Evolutionary conservation across 208 protist genomes (phyloP).

Genomic region (Sergeia podlipaevii): DNA sequence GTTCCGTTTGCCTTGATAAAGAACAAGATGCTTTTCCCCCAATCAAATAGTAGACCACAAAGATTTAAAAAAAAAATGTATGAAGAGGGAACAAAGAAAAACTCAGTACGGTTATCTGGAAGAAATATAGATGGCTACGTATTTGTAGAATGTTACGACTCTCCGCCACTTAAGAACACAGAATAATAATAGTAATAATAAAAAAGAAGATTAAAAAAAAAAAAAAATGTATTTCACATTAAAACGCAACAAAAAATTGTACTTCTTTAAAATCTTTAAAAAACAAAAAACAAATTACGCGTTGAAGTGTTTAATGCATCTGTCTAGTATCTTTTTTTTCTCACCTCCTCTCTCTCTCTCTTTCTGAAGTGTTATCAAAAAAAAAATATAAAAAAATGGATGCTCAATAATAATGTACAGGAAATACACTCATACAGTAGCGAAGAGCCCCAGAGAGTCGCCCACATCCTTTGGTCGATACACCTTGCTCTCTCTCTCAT

Average conservation of each 20-base stretch:
- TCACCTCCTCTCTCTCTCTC: background rate
- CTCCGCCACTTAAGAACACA: too few relatives aligned
- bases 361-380: background rate
- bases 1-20: too few relatives aligned
- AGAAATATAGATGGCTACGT: background rate
- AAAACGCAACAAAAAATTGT: conserved; percentile 31
- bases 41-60: conserved; percentile 1
- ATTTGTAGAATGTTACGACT: too few relatives aligned
- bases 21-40: background rate
- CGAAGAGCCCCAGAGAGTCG: too few relatives aligned
- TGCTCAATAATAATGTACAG: too few relatives aligned
- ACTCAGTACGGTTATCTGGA: background rate
- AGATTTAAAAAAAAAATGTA: conserved; percentile 9
- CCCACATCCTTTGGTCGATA: too few relatives aligned
- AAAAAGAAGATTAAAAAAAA: conserved; percentile 5
- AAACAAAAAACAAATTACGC: too few relatives aligned
- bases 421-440: too few relatives aligned
- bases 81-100: conserved; percentile 3
- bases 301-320: too few relatives aligned
- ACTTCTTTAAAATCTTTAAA: too few relatives aligned
- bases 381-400: too few relatives aligned
- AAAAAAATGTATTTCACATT: conserved; percentile 2
- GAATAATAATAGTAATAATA: conserved; percentile 3
- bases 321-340: conserved; percentile 10
- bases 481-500: too few relatives aligned